These are phyloP conservation scores for Camellia japonica DNA, from an alignment of 148 eudicot species.

Conservation along the genomic window DNA sequence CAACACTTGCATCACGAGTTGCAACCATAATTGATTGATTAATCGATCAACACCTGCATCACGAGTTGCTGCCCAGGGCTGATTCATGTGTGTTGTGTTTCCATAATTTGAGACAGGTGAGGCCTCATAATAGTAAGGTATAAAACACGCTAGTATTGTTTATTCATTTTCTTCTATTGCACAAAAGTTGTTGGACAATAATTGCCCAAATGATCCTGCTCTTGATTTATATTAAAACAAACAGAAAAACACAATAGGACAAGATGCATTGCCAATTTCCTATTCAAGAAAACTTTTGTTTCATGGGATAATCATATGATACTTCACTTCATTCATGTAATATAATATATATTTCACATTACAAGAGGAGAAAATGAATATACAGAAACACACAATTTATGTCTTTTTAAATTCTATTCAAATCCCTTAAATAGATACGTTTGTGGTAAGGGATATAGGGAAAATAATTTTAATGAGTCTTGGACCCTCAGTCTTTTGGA, in stretches of 20 bases:
- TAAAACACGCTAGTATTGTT: background rate
- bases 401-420: background rate
- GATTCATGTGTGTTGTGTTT: background rate
- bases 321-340: background rate
- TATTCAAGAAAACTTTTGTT: background rate
- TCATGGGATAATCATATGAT: background rate
- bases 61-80: background rate
- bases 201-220: background rate
- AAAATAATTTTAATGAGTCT: background rate
- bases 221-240: background rate
- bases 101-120: background rate
- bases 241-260: background rate
- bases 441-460: background rate
- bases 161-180: background rate
- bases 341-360: background rate
- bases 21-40: background rate
- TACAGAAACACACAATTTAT: background rate
- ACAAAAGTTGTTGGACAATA: background rate
- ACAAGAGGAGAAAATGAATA: background rate
- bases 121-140: background rate
- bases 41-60: background rate
- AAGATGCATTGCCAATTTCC: too few relatives aligned
- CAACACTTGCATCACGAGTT: slow-evolving; percentile 1
- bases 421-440: background rate
- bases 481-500: background rate